Conservation (phyloP, 225 moss, liverwort and hornwort genomes). For the Physcomitrium patens region DNA sequence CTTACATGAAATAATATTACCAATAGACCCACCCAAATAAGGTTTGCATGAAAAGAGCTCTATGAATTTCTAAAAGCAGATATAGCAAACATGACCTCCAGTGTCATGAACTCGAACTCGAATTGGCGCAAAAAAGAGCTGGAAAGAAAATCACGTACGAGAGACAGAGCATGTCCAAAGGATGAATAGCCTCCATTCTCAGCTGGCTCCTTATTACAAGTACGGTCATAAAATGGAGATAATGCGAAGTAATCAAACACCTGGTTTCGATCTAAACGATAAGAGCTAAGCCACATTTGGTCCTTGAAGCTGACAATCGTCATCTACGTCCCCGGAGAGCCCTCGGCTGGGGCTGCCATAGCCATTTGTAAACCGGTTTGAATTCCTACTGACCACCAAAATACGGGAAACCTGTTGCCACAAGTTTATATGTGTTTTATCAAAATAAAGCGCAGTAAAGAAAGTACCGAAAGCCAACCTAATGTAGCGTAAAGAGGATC, state of each 20-base stretch:
- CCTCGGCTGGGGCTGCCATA: conserved; percentile 43
- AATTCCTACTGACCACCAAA: conserved; percentile 19
- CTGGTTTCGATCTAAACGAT: conserved; percentile 77
- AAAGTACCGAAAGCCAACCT: neutral
- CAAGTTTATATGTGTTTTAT: neutral
- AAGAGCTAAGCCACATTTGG: conserved; percentile 92
- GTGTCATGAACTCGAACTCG: neutral
- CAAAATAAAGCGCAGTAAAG: too few species aligned
- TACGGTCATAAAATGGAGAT: conserved; percentile 95
- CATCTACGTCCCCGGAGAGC: conserved; percentile 84
- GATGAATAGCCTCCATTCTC: conserved; percentile 84
- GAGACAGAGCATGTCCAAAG: conserved; percentile 76
- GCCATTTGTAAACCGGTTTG: conserved; percentile 28
- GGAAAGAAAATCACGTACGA: conserved; percentile 54
- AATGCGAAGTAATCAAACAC: conserved; percentile 97
- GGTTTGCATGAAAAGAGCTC: conserved; percentile 4
- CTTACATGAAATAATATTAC: neutral
- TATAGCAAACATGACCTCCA: neutral
- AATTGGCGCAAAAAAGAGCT: conserved; percentile 27
- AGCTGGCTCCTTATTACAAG: conserved; percentile 97
- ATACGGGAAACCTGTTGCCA: neutral
- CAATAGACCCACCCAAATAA: conserved; percentile 12
- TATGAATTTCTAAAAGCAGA: conserved; percentile 20
- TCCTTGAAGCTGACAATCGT: conserved; percentile 95
- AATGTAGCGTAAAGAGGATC: neutral